Conservation (phyloP, 2,329 filamentous ascomycete genomes). For the Penicillium sp. region DNA sequence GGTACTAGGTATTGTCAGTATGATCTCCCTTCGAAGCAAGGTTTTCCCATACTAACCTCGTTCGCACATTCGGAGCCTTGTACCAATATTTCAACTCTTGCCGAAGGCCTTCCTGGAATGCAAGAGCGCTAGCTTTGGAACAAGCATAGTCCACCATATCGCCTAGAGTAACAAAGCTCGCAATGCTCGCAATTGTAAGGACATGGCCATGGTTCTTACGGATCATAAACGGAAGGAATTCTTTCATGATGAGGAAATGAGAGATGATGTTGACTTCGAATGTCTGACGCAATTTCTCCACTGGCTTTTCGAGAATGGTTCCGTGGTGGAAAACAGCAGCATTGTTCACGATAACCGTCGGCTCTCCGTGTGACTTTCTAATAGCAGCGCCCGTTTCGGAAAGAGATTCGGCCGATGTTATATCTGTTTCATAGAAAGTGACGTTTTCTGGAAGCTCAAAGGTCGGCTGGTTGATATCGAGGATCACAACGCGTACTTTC, state of each 20-base stretch:
- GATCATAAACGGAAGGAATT: slow-evolving; percentile 52
- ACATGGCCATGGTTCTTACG: slow-evolving; percentile 51
- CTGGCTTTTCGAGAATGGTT: slow-evolving; percentile 45
- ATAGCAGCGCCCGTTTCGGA: slow-evolving; percentile 32
- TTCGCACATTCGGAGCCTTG: slow-evolving; percentile 30
- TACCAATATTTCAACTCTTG: slow-evolving; percentile 34
- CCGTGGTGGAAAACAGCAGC: slow-evolving; percentile 46
- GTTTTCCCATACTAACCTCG: slow-evolving; percentile 19
- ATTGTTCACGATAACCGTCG: slow-evolving; percentile 48
- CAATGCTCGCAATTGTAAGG: slow-evolving; percentile 54
- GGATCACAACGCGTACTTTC: slow-evolving; percentile 13
- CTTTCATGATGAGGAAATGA: slow-evolving; percentile 49
- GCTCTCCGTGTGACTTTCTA: slow-evolving; percentile 35
- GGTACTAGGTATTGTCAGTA: slow-evolving; percentile 12
- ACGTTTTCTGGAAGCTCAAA: slow-evolving; percentile 8
- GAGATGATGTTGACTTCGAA: slow-evolving; percentile 51
- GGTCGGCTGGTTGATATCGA: slow-evolving; percentile 11
- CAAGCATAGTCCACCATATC: slow-evolving; percentile 52
- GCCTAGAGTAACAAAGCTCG: slow-evolving; percentile 45
- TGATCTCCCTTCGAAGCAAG: not conserved
- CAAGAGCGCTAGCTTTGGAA: slow-evolving; percentile 50
- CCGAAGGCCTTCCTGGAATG: slow-evolving; percentile 50
- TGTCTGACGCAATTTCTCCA: slow-evolving; percentile 42
- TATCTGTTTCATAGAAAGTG: slow-evolving; percentile 31
- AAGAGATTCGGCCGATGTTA: slow-evolving; percentile 24